These are phyloP conservation scores for Colletotrichum sidae DNA, from an alignment of 2,329 filamentous ascomycete genomes.

Conservation along the genomic window DNA sequence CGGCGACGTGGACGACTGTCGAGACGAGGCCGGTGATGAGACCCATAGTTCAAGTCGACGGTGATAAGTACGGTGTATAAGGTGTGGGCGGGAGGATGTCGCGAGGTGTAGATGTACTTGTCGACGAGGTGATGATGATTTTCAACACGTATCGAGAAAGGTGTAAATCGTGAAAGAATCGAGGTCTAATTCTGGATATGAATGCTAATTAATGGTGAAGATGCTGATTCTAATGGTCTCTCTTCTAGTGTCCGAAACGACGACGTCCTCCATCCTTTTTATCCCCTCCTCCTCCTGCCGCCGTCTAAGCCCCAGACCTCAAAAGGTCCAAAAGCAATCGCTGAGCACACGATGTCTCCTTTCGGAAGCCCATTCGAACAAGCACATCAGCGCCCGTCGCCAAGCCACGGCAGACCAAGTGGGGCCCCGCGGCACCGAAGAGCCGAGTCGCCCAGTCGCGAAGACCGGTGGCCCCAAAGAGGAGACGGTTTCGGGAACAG, in stretches of 20 bases:
- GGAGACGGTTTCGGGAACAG: constrained; percentile 11
- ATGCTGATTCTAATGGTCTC: background rate
- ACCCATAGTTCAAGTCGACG: constrained; percentile 20
- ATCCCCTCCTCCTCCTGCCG: background rate
- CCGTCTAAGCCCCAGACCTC: background rate
- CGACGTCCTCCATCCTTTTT: background rate
- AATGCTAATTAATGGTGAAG: background rate
- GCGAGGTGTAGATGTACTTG: background rate
- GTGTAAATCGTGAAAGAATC: no score
- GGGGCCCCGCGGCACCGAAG: constrained; percentile 23
- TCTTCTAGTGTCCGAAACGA: no score
- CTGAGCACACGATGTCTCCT: constrained; percentile 9
- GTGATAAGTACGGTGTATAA: background rate
- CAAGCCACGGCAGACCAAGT: constrained; percentile 34
- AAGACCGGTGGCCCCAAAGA: constrained; percentile 1
- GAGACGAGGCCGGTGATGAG: constrained; percentile 36
- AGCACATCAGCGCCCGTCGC: constrained; percentile 14
- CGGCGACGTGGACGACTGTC: constrained; percentile 32
- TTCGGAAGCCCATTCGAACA: constrained; percentile 33
- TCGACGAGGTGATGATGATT: no score
- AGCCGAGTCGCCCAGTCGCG: constrained; percentile 28
- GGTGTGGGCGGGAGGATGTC: background rate
- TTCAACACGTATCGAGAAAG: no score
- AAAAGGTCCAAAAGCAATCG: background rate
- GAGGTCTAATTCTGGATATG: background rate